A percentile compares a stretch with the other conserved stretches of the same genome.
phyloP scores from a whole-genome alignment of 352 stramenopile genomes.

The Pythium dissimile region DNA sequence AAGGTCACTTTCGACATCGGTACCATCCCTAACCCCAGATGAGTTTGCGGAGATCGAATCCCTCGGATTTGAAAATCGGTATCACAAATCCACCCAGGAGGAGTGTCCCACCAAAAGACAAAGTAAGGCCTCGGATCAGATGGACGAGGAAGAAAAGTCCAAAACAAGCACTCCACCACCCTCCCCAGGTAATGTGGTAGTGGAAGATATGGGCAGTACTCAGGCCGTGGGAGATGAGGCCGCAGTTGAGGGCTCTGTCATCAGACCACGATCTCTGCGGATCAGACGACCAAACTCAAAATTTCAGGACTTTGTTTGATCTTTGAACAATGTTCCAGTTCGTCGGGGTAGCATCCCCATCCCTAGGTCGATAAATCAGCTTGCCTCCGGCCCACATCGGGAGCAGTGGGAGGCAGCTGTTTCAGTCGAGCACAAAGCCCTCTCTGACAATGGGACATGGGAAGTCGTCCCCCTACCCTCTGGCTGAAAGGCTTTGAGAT shows the following conservation, averaged over 20 bases:
- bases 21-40: background rate
- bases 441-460: slow-evolving; percentile 8
- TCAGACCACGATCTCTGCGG: background rate
- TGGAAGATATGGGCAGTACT: background rate
- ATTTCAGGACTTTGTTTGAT: slow-evolving; percentile 7
- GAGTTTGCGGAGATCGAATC: background rate
- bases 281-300: background rate
- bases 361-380: slow-evolving; percentile 10
- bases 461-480: slow-evolving; percentile 3
- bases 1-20: background rate
- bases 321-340: background rate
- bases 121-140: no score
- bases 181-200: no score
- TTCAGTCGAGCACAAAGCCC: background rate
- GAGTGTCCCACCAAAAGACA: background rate
- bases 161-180: background rate
- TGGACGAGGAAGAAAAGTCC: no score
- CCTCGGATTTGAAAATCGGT: background rate
- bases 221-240: background rate
- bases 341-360: slow-evolving; percentile 1
- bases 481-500: slow-evolving; percentile 4
- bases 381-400: background rate
- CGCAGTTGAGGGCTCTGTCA: no score
- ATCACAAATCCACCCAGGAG: no score
- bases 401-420: slow-evolving; percentile 10